Evolutionary conservation across 345 rosid genomes (phyloP).

Genomic region (Salix caprea): DNA sequence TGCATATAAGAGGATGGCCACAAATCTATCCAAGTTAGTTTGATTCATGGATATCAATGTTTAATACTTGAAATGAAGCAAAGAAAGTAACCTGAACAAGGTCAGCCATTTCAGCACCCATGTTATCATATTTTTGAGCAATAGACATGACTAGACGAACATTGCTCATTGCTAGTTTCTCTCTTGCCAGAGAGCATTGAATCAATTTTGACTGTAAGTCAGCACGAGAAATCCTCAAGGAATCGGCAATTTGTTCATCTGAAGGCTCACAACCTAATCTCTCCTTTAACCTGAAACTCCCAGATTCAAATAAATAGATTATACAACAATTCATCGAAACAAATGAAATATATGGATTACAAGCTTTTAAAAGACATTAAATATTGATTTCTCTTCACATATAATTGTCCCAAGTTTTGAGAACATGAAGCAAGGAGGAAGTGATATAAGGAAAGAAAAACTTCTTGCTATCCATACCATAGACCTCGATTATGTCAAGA

Average conservation of each 20-base stretch:
- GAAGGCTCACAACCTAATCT: constrained; percentile 86
- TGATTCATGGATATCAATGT: neutral
- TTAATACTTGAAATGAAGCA: constrained; percentile 6
- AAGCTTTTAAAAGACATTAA: neutral
- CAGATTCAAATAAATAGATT: neutral
- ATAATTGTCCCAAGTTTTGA: neutral
- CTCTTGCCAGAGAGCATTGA: constrained; percentile 79
- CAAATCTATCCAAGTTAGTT: neutral
- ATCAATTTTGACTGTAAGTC: constrained; percentile 64
- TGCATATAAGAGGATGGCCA: neutral
- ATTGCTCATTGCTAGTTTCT: constrained; percentile 93
- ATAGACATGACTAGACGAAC: constrained; percentile 94
- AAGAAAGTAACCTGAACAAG: constrained; percentile 75
- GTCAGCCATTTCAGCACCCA: constrained; percentile 95
- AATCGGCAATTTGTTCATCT: constrained; percentile 74
- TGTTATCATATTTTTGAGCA: constrained; percentile 81
- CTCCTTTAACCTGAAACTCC: constrained; percentile 59
- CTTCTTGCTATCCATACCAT: neutral
- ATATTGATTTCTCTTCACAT: neutral
- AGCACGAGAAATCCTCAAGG: constrained; percentile 67
- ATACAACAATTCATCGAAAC: neutral
- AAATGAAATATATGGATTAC: neutral
- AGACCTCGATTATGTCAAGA: neutral
- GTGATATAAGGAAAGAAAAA: neutral
- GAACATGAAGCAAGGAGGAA: neutral